Conservation (phyloP, 2,329 filamentous ascomycete species). For the Aspergillus aculeatus region DNA sequence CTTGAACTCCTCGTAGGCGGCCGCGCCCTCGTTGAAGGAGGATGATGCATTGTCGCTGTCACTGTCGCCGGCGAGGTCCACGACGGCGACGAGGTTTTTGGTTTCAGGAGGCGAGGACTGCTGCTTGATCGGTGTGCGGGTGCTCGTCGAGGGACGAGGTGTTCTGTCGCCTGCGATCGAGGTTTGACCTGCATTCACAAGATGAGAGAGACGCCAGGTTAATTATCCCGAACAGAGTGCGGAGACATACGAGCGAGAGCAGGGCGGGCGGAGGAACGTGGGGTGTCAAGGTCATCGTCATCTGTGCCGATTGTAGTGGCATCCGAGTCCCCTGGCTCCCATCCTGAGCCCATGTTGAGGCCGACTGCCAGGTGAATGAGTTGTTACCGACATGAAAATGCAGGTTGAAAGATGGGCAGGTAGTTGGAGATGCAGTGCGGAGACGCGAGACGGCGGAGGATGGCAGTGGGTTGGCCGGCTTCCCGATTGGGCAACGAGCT, state of each 20-base stretch:
- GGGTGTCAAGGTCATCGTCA: constrained; percentile 47
- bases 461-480: not conserved
- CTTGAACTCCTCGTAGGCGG: constrained; percentile 63
- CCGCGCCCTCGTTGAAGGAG: constrained; percentile 39
- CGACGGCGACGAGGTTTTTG: constrained; percentile 13
- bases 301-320: constrained; percentile 31
- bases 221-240: not conserved
- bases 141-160: not conserved
- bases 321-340: constrained; percentile 27
- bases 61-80: constrained; percentile 22
- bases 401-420: not conserved
- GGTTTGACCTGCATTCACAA: constrained; percentile 7
- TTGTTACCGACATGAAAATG: not conserved
- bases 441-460: constrained; percentile 10
- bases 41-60: constrained; percentile 29
- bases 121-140: constrained; percentile 6
- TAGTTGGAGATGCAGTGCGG: constrained; percentile 10
- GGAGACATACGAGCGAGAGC: constrained; percentile 13
- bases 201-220: constrained; percentile 16
- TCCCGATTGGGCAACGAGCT: constrained; percentile 26
- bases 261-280: constrained; percentile 19
- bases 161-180: not conserved
- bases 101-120: constrained; percentile 12
- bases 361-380: constrained; percentile 10
- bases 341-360: constrained; percentile 24